Percentiles rank a stretch among this genome's conserved stretches.
Evolutionary conservation across 2,329 filamentous ascomycete species (phyloP).

Genomic region (Arthroderma sp.): DNA sequence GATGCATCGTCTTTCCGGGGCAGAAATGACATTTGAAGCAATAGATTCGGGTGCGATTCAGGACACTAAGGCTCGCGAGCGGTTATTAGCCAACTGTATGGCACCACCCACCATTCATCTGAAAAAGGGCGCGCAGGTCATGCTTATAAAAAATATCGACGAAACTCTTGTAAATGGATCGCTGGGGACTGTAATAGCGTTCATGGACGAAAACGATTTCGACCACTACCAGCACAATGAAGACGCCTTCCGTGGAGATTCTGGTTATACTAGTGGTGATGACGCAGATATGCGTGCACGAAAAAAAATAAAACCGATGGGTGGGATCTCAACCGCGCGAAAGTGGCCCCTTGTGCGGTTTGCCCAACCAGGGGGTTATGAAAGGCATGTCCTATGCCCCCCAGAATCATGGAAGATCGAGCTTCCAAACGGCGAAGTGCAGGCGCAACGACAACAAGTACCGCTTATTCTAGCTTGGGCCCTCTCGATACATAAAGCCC

Average conservation of each 20-base stretch:
- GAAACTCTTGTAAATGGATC: constrained; percentile 89
- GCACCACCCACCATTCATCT: constrained; percentile 67
- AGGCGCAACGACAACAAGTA: constrained; percentile 69
- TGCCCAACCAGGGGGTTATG: constrained; percentile 61
- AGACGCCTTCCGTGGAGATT: constrained; percentile 39
- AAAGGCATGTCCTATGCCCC: constrained; percentile 64
- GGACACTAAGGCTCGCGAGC: constrained; percentile 58
- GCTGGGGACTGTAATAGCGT: constrained; percentile 68
- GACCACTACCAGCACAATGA: constrained; percentile 45
- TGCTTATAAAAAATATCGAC: constrained; percentile 99
- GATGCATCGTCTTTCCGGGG: constrained; percentile 58
- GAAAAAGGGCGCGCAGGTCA: constrained; percentile 89
- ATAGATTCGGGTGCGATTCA: constrained; percentile 55
- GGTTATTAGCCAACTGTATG: constrained; percentile 80
- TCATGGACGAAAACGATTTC: constrained; percentile 58
- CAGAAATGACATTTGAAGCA: constrained; percentile 56
- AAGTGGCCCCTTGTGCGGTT: constrained; percentile 81
- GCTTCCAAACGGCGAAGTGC: constrained; percentile 84
- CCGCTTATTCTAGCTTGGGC: constrained; percentile 95
- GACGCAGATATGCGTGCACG: constrained; percentile 30
- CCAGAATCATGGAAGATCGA: constrained; percentile 95
- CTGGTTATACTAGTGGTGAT: constrained; percentile 28
- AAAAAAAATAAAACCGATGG: constrained; percentile 45
- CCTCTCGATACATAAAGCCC: constrained; percentile 92
- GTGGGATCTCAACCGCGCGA: constrained; percentile 36